Evolutionary conservation across 1,284 basidiomycete genomes (phyloP).

Genomic region (Pascua sp.): DNA sequence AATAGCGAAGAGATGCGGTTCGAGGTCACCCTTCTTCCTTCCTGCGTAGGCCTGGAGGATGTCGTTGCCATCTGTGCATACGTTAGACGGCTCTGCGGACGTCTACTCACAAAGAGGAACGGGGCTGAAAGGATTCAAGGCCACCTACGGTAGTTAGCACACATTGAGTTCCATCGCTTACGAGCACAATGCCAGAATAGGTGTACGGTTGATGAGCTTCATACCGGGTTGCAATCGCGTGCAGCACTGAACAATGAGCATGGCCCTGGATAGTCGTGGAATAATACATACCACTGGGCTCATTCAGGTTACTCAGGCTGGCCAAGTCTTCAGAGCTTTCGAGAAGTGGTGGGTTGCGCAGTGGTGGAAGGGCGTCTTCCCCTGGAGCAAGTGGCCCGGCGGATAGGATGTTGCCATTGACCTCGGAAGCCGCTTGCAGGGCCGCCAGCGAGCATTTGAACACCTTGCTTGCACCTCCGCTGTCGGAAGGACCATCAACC

Average conservation of each 20-base stretch:
- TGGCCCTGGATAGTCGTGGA: not conserved
- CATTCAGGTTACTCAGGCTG: conserved; percentile 95
- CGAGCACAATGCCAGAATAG: conserved; percentile 82
- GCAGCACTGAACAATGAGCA: conserved; percentile 63
- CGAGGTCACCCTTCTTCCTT: conserved; percentile 85
- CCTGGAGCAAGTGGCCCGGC: conserved; percentile 18
- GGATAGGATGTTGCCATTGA: conserved; percentile 22
- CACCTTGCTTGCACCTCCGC: conserved; percentile 24
- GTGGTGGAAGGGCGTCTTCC: conserved; percentile 65
- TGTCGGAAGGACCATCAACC: conserved; percentile 24
- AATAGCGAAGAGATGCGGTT: conserved; percentile 97
- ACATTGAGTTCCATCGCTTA: conserved; percentile 25
- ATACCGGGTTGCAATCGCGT: conserved; percentile 96
- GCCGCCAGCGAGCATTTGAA: conserved; percentile 40
- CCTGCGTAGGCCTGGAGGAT: conserved; percentile 98
- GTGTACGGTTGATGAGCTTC: conserved; percentile 97
- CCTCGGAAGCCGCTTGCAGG: conserved; percentile 27
- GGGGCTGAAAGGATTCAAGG: conserved; percentile 96
- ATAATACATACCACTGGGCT: conserved; percentile 72
- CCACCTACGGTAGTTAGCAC: conserved; percentile 57
- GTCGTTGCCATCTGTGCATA: conserved; percentile 69
- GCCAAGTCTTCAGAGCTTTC: conserved; percentile 98
- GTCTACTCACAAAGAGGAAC: conserved; percentile 63
- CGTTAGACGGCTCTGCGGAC: not conserved
- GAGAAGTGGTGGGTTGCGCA: conserved; percentile 92